Conservation (phyloP, 2,329 filamentous ascomycete genomes). For the Hypoxylon rubiginosum region DNA sequence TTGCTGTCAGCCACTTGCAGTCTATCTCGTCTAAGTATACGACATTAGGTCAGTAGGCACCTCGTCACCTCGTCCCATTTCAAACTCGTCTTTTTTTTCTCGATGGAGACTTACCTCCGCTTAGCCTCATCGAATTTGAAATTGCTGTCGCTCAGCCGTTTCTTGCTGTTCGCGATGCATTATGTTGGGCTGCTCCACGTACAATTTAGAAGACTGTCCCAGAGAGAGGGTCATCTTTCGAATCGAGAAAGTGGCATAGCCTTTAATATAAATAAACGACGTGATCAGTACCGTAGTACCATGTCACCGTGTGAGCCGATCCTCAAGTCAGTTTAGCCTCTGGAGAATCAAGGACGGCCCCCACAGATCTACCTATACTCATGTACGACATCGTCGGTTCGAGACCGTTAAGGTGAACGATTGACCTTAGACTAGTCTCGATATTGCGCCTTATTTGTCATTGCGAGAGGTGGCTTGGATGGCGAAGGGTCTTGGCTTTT, state of each 20-base stretch:
- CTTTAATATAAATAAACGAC: slow-evolving; percentile 19
- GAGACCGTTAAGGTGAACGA: not conserved
- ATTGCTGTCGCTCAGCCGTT: not conserved
- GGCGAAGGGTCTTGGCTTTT: slow-evolving; percentile 25
- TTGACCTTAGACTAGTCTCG: slow-evolving; percentile 7
- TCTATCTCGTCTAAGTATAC: not conserved
- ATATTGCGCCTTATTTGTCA: slow-evolving; percentile 26
- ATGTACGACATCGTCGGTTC: slow-evolving; percentile 11
- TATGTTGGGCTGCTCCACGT: slow-evolving; percentile 6
- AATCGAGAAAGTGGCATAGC: slow-evolving; percentile 31
- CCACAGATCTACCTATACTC: not conserved
- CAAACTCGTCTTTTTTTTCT: not conserved
- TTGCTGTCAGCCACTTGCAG: not conserved
- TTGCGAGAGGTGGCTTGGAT: slow-evolving; percentile 14
- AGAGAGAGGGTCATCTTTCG: not conserved
- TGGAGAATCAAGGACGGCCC: slow-evolving; percentile 4
- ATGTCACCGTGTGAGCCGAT: slow-evolving; percentile 16
- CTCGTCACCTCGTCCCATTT: not conserved
- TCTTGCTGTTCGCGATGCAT: not conserved
- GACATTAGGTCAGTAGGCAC: not conserved
- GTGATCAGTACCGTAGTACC: slow-evolving; percentile 11
- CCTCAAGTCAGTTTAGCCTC: slow-evolving; percentile 13
- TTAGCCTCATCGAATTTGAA: not conserved
- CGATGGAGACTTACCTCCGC: not conserved
- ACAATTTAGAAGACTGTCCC: not conserved